Conservation (phyloP, 495 filamentous ascomycete species). For the Talaromyces liani region DNA sequence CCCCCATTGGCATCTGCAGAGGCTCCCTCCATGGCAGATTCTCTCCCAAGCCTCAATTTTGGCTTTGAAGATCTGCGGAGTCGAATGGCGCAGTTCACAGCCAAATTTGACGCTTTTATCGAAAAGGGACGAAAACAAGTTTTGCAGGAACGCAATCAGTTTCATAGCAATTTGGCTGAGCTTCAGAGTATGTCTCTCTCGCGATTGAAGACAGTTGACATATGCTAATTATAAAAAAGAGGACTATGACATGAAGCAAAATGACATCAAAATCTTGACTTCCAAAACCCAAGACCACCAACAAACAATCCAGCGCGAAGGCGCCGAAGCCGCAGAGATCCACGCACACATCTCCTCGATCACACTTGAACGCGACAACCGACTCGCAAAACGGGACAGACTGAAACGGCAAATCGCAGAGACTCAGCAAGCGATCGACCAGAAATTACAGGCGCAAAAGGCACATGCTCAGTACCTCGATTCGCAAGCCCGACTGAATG, state of each 20-base stretch:
- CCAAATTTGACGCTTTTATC: conserved; percentile 88
- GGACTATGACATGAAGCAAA: conserved; percentile 80
- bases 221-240: conserved; percentile 41
- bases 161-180: conserved; percentile 82
- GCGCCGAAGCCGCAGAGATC: conserved; percentile 82
- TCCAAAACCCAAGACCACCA: conserved; percentile 70
- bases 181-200: conserved; percentile 59
- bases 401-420: conserved; percentile 72
- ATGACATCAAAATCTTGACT: conserved; percentile 76
- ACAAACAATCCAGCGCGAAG: conserved; percentile 77
- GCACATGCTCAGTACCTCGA: conserved; percentile 59
- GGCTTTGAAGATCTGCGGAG: conserved; percentile 93
- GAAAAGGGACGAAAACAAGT: conserved; percentile 82
- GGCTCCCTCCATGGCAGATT: conserved; percentile 64
- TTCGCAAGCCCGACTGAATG: conserved; percentile 73
- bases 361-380: conserved; percentile 65
- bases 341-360: conserved; percentile 71
- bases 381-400: conserved; percentile 61
- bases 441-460: conserved; percentile 54
- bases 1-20: conserved; percentile 52
- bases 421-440: conserved; percentile 61
- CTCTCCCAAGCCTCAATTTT: conserved; percentile 85
- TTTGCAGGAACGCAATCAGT: conserved; percentile 87
- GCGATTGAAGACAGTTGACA: too few relatives aligned
- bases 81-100: conserved; percentile 89